A percentile compares a stretch with the other conserved stretches of the same genome.
phyloP scores from a whole-genome alignment of 192 early-diverging fungal species.

The Podila minutissima region DNA sequence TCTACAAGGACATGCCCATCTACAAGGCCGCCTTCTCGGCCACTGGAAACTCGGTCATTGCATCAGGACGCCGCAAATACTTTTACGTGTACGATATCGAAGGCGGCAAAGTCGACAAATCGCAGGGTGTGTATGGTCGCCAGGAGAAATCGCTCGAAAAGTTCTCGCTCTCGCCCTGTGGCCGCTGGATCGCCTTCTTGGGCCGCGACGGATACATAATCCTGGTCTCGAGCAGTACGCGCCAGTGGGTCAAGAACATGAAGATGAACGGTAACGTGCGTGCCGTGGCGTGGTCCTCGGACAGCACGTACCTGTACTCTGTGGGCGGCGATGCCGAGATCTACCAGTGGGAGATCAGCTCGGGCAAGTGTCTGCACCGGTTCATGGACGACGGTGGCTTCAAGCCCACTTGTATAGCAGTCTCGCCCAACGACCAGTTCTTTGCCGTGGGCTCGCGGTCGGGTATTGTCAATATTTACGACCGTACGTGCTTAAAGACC shows the following conservation, averaged over 20 bases:
- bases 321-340: slow-evolving; percentile 86
- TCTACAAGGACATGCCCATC: slow-evolving; percentile 90
- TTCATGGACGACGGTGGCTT: slow-evolving; percentile 88
- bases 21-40: slow-evolving; percentile 79
- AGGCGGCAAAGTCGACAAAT: slow-evolving; percentile 72
- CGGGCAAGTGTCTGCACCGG: slow-evolving; percentile 76
- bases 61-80: slow-evolving; percentile 79
- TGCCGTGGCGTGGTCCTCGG: slow-evolving; percentile 79
- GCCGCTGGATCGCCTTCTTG: slow-evolving; percentile 80
- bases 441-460: slow-evolving; percentile 86
- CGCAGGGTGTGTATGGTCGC: slow-evolving; percentile 77
- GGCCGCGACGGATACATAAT: slow-evolving; percentile 86
- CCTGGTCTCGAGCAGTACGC: slow-evolving; percentile 78
- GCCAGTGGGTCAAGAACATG: slow-evolving; percentile 89
- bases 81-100: slow-evolving; percentile 92
- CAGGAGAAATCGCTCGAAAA: slow-evolving; percentile 80
- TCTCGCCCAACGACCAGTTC: slow-evolving; percentile 78
- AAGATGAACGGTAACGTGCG: slow-evolving; percentile 89
- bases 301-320: slow-evolving; percentile 81
- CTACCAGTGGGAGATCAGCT: slow-evolving; percentile 89
- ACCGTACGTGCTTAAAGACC: slow-evolving; percentile 60
- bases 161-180: slow-evolving; percentile 74
- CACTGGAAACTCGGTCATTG: slow-evolving; percentile 77
- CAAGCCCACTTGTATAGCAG: slow-evolving; percentile 73
- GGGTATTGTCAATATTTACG: slow-evolving; percentile 94